phyloP scores from a whole-genome alignment of 768 basidiomycete species.

The Gloeopeniophorella convolvens region DNA sequence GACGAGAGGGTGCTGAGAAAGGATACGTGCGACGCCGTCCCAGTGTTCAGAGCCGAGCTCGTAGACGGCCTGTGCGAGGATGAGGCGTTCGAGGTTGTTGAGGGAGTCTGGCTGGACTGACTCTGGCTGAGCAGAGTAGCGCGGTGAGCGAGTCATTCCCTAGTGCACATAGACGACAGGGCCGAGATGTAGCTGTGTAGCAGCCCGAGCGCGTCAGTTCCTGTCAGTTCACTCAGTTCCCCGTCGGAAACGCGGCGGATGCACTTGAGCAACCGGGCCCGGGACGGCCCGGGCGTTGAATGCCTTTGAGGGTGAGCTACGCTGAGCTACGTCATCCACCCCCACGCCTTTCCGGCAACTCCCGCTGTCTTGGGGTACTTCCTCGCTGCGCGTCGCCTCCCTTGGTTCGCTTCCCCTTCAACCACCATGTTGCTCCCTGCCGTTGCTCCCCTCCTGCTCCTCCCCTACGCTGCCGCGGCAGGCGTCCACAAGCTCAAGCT shows the following conservation, averaged over 20 bases:
- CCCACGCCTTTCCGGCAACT: constrained; percentile 1
- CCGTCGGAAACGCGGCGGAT: too few species aligned
- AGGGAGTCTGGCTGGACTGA: constrained; percentile 8
- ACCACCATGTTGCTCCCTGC: constrained; percentile 39
- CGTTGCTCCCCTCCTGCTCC: constrained; percentile 35
- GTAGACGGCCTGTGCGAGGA: constrained; percentile 83
- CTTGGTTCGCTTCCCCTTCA: constrained; percentile 5
- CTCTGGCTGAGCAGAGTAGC: too few species aligned
- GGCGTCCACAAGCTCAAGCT: constrained; percentile 83
- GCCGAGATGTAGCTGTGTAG: too few species aligned
- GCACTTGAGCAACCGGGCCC: too few species aligned
- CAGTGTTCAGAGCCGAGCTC: constrained; percentile 70
- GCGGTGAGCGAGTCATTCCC: too few species aligned
- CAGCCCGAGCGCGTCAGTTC: too few species aligned
- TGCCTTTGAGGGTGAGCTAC: neutral
- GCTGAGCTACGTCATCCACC: constrained; percentile 8
- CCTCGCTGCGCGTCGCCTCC: neutral
- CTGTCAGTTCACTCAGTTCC: too few species aligned
- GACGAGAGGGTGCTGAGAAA: constrained; percentile 67
- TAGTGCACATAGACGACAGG: too few species aligned
- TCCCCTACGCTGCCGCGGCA: constrained; percentile 44
- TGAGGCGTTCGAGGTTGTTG: constrained; percentile 57
- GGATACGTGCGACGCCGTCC: constrained; percentile 56
- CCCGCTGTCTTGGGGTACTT: neutral
- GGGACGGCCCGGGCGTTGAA: too few species aligned